Base-by-base conservation (phyloP, 164 flowering plant species). In the Berberis thunbergii region DNA sequence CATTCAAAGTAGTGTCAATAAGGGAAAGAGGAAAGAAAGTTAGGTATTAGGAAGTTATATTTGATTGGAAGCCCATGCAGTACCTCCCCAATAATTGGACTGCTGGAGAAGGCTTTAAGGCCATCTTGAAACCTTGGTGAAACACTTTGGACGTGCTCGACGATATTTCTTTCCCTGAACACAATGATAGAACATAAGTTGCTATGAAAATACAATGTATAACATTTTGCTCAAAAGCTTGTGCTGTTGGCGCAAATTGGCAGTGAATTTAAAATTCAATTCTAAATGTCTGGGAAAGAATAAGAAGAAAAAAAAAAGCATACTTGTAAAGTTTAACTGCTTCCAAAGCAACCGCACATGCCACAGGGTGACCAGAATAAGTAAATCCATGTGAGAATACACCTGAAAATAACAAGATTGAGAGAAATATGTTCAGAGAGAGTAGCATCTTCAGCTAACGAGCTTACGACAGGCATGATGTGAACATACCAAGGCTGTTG, bases 1-100 rank as follows among this genome's bases (percentile, higher is more conserved):
- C 72, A 62, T 42, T 6, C 26, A 26, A 26, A 26, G 26, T 0
- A 26, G 26, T 26, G 26, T 26, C 26, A 26, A 26, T 26, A 26
- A 26, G 26, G 26, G 26, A 26, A 26, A 26, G 26, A 26, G 26
- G 26, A 0, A 26, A 26, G 26, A 26, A 26, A 26, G 26, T 26
- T 26, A 26, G 26, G 26, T 26, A 26, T 26, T 26, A 26, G 26
- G 26, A 26, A 26, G 26, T 26, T 26, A 26, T 26, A 26, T 26
- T 26, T 26, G 26, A 26, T 26, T 26, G 26, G 26, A 26, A 26
- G 26, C 26, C 26, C 0, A 26, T 26, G 26, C 26, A 26, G 49
- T 82, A 94, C 99, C 91, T 94, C 99, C 41, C 99, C 99, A 63
- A 94, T 72, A 62, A 94, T 84, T 49, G 99, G 99, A 74, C 99